A percentile compares a stretch with the other conserved stretches of the same genome.
These are phyloP conservation scores for Microdochium trichocladiopsis DNA, from an alignment of 2,329 filamentous ascomycete species.

Conservation along the genomic window DNA sequence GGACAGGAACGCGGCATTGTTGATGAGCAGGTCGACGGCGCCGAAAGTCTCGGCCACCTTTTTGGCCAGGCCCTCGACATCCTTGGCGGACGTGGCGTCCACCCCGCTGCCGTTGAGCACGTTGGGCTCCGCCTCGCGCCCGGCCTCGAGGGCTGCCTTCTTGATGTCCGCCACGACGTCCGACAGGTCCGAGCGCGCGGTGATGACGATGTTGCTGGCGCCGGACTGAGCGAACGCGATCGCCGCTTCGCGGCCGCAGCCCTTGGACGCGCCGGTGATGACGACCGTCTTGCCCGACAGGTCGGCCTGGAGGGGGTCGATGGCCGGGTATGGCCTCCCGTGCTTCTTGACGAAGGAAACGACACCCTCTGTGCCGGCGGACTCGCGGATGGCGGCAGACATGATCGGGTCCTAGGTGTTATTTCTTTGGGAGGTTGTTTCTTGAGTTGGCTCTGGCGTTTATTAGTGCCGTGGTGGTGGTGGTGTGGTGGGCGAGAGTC, in stretches of 20 bases:
- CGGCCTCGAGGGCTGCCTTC: conserved; percentile 14
- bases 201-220: conserved; percentile 36
- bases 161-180: conserved; percentile 24
- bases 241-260: conserved; percentile 38
- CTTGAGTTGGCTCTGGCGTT: no score
- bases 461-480: no score
- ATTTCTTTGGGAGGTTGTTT: no score
- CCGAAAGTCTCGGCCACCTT: conserved; percentile 5
- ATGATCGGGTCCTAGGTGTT: no score
- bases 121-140: conserved; percentile 8
- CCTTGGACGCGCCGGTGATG: conserved; percentile 39
- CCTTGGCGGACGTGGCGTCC: conserved; percentile 16
- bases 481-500: no score
- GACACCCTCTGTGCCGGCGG: not conserved
- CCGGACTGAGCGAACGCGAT: conserved; percentile 41
- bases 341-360: conserved; percentile 10
- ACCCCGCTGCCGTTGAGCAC: conserved; percentile 15
- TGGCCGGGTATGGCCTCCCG: conserved; percentile 15
- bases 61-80: conserved; percentile 15
- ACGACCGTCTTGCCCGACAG: conserved; percentile 21
- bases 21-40: conserved; percentile 24
- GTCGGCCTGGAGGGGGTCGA: conserved; percentile 5
- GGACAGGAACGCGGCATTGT: conserved; percentile 27
- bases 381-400: not conserved
- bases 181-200: conserved; percentile 35